Evolutionary conservation across 106 monocot species (phyloP).

Genomic region (Dioscorea alata): DNA sequence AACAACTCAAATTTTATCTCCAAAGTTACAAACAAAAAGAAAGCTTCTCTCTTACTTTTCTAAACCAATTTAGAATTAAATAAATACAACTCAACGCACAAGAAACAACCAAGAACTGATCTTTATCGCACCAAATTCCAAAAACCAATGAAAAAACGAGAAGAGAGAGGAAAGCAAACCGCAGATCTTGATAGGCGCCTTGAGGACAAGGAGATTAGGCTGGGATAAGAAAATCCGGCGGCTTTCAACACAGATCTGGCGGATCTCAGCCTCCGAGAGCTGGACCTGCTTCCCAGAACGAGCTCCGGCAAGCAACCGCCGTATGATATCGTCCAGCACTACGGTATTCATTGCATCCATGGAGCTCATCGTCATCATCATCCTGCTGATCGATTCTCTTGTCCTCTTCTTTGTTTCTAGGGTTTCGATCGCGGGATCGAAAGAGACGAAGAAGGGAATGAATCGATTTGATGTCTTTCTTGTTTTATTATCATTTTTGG

Average conservation of each 20-base stretch:
- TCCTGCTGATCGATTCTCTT: not conserved
- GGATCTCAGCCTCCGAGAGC: slow-evolving; percentile 33
- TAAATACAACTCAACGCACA: too few species aligned
- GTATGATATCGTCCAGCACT: slow-evolving; percentile 25
- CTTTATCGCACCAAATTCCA: too few species aligned
- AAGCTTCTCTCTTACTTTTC: too few species aligned
- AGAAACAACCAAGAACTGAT: too few species aligned
- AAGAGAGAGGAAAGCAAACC: slow-evolving; percentile 4
- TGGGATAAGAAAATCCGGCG: slow-evolving; percentile 19
- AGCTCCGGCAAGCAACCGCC: slow-evolving; percentile 16
- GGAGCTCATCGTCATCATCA: slow-evolving; percentile 8
- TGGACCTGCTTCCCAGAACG: slow-evolving; percentile 26
- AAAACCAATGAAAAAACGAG: too few species aligned
- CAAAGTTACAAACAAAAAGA: too few species aligned
- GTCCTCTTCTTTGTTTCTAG: not conserved
- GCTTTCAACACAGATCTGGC: slow-evolving; percentile 22
- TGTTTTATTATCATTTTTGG: too few species aligned
- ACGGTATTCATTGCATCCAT: slow-evolving; percentile 13
- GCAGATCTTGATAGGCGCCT: slow-evolving; percentile 29
- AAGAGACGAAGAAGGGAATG: not conserved
- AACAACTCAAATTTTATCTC: too few species aligned
- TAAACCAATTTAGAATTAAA: too few species aligned
- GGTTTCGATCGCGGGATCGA: not conserved
- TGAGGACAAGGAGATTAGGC: slow-evolving; percentile 25
- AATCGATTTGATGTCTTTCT: too few species aligned